phyloP scores from a whole-genome alignment of 2,329 filamentous ascomycete genomes.

The Scopulariopsis brevicaulis region DNA sequence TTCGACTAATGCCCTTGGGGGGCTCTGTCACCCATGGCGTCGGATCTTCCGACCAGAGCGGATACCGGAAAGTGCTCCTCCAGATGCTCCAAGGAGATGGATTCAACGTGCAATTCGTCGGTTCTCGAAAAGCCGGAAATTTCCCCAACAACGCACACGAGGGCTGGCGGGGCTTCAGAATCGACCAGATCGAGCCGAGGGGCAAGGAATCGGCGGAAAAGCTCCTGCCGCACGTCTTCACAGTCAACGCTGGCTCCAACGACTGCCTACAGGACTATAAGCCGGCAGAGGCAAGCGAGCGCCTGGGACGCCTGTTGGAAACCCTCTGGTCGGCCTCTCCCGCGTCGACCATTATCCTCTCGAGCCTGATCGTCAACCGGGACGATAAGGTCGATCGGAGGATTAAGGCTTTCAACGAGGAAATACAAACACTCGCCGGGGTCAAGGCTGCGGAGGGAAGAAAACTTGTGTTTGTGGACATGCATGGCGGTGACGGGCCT shows the following conservation, averaged over 20 bases:
- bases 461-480: constrained; percentile 26
- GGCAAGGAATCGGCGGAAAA: constrained; percentile 17
- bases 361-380: constrained; percentile 23
- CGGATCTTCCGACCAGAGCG: constrained; percentile 20
- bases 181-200: constrained; percentile 24
- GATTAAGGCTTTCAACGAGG: constrained; percentile 15
- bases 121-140: constrained; percentile 14
- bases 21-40: constrained; percentile 24
- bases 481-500: constrained; percentile 20
- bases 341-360: constrained; percentile 22
- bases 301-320: constrained; percentile 23
- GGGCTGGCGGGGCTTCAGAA: constrained; percentile 28
- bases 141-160: constrained; percentile 25
- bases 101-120: constrained; percentile 22
- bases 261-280: constrained; percentile 23
- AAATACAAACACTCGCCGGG: constrained; percentile 12
- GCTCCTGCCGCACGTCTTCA: constrained; percentile 25
- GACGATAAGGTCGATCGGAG: constrained; percentile 10
- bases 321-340: constrained; percentile 19
- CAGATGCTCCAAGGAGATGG: constrained; percentile 17
- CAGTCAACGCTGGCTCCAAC: constrained; percentile 31
- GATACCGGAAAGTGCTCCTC: constrained; percentile 22
- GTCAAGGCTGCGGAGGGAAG: constrained; percentile 15
- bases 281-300: constrained; percentile 15
- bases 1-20: constrained; percentile 21